Percentiles rank a stretch among this genome's conserved stretches.
phyloP scores from a whole-genome alignment of 2,329 filamentous ascomycete genomes.

The Parastagonospora nodorum region DNA sequence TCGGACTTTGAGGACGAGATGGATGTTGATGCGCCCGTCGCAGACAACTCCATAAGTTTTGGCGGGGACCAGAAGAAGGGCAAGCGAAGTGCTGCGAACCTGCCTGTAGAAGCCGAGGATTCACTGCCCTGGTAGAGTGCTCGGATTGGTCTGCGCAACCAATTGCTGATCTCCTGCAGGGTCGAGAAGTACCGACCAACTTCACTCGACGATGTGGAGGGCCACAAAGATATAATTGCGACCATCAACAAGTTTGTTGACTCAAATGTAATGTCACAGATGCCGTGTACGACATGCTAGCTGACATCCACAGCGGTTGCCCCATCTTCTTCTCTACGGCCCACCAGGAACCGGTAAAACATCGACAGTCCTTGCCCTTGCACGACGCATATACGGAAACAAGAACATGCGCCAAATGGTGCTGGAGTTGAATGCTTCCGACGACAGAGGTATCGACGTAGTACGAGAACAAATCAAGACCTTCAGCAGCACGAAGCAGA shows the following conservation, averaged over 20 bases:
- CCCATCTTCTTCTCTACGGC: slow-evolving; percentile 94
- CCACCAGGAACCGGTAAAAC: slow-evolving; percentile 98
- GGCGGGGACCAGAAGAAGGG: slow-evolving; percentile 80
- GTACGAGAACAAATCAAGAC: slow-evolving; percentile 98
- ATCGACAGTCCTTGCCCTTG: slow-evolving; percentile 91
- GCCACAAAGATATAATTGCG: slow-evolving; percentile 94
- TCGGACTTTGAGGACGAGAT: slow-evolving; percentile 67
- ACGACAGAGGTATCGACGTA: slow-evolving; percentile 96
- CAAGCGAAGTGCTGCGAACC: slow-evolving; percentile 88
- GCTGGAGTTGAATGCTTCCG: slow-evolving; percentile 93
- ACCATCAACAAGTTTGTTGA: slow-evolving; percentile 99
- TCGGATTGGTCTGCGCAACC: accelerated
- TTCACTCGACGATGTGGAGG: slow-evolving; percentile 88
- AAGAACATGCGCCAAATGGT: slow-evolving; percentile 99
- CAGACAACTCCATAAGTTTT: slow-evolving; percentile 65
- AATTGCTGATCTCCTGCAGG: slow-evolving; percentile 55
- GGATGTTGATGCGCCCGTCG: slow-evolving; percentile 66
- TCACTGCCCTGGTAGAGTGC: slow-evolving; percentile 79
- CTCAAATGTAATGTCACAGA: slow-evolving; percentile 66
- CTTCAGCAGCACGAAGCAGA: slow-evolving; percentile 96
- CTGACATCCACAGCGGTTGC: slow-evolving; percentile 64
- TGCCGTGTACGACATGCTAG: background rate
- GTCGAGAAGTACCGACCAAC: slow-evolving; percentile 96
- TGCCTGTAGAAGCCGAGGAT: slow-evolving; percentile 93
- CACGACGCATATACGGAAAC: slow-evolving; percentile 86